Evolutionary conservation across 2,329 filamentous ascomycete genomes (phyloP).

Genomic region (Epichloe sylvatica): DNA sequence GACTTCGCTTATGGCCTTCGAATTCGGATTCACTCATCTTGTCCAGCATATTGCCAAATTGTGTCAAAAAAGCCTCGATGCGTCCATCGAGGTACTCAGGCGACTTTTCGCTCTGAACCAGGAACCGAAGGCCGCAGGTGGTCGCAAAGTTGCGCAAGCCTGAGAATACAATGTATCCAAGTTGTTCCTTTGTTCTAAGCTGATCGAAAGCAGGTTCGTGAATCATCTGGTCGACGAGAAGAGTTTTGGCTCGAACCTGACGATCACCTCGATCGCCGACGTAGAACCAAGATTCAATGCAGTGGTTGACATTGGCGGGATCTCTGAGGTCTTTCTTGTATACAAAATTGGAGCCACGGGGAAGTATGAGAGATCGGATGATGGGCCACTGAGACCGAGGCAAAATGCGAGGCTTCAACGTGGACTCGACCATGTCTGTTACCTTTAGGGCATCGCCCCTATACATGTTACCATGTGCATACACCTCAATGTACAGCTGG

Average conservation of each 20-base stretch:
- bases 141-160: conserved; percentile 58
- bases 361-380: conserved; percentile 61
- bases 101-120: conserved; percentile 85
- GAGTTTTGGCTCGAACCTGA: conserved; percentile 56
- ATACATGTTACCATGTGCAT: conserved; percentile 85
- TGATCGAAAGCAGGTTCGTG: conserved; percentile 93
- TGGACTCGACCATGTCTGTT: conserved; percentile 68
- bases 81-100: conserved; percentile 73
- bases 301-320: conserved; percentile 78
- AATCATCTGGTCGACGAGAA: conserved; percentile 77
- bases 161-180: conserved; percentile 92
- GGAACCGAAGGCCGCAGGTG: conserved; percentile 71
- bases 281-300: conserved; percentile 64
- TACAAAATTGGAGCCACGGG: conserved; percentile 67
- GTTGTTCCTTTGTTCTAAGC: conserved; percentile 88
- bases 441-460: conserved; percentile 83
- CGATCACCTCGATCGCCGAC: conserved; percentile 57
- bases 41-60: conserved; percentile 50
- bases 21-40: conserved; percentile 76
- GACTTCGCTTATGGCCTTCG: conserved; percentile 76
- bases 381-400: conserved; percentile 70
- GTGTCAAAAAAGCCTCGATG: conserved; percentile 70
- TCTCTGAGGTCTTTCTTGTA: conserved; percentile 73
- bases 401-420: conserved; percentile 58
- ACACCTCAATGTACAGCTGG: conserved; percentile 75